Conservation (phyloP, 2,329 filamentous ascomycete genomes). For the Fonsecaea erecta region DNA sequence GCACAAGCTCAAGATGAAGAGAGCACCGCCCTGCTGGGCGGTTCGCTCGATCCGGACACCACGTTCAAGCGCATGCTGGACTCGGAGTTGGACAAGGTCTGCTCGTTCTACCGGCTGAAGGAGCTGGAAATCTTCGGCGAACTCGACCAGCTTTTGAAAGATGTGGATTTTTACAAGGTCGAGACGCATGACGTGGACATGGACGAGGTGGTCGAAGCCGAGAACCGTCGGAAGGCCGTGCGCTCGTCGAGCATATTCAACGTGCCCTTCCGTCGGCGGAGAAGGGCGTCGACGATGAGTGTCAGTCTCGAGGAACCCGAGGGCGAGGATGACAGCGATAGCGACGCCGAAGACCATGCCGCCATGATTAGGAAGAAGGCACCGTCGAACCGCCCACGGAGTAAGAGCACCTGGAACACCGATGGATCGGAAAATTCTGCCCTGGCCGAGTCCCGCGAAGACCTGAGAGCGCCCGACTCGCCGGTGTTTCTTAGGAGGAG, state of each 20-base stretch:
- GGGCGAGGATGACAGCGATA: conserved; percentile 54
- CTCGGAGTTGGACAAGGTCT: conserved; percentile 90
- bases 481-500: conserved; percentile 57
- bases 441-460: conserved; percentile 45
- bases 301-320: conserved; percentile 60
- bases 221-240: conserved; percentile 49
- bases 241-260: conserved; percentile 59
- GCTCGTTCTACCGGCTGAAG: conserved; percentile 86
- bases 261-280: conserved; percentile 51
- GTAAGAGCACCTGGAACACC: conserved; percentile 40
- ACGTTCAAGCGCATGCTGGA: conserved; percentile 83
- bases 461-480: conserved; percentile 57
- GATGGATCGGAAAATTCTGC: conserved; percentile 20
- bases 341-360: conserved; percentile 39
- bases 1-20: conserved; percentile 72
- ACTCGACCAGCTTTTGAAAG: conserved; percentile 73
- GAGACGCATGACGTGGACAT: conserved; percentile 55
- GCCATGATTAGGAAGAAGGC: conserved; percentile 40
- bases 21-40: conserved; percentile 77
- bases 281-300: conserved; percentile 53
- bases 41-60: conserved; percentile 71
- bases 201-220: conserved; percentile 48
- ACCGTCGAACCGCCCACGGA: conserved; percentile 40
- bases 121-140: conserved; percentile 86
- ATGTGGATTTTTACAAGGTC: conserved; percentile 71